Evolutionary conservation across 2,329 filamentous ascomycete genomes (phyloP), one percentile per base, ranked within the genome.

Genomic region (Macrophomina pseudophaseolina): DNA sequence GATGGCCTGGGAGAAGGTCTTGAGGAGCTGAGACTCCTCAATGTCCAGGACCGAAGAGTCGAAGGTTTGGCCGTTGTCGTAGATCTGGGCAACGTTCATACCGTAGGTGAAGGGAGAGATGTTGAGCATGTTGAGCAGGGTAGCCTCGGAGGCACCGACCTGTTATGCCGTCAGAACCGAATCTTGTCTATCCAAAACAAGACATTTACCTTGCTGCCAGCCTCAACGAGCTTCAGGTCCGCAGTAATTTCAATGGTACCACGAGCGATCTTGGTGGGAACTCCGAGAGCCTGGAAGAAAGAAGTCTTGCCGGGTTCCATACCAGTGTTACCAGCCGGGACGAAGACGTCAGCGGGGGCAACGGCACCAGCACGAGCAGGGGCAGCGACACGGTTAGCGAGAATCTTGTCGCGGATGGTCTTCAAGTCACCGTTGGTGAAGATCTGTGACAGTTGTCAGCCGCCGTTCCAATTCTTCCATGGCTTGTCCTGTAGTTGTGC

Each of bases 301-400:
- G 95, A 98, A 80, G 95, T 99, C 92, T 99, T 99, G 84, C 96
- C 96, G 81, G 95, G 96, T 85, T 99, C 95, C 95, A 99, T 99
- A 86, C 95, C 95, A 79, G 95, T 99, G 91, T 99, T 99, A 85
- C 95, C 95, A 76, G 94, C 95, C 74, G 95, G 95, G 74, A 99
- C 83, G 87, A 85, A 99, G 81, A 99, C 95, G 83, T 99, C 96
- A 79, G 81, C 84, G 74, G 96, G 95, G 74, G 95, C 96, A 76
- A 99, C 79, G 79, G 96, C 95, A 90, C 96, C 96, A 78, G 95
- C 94, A 92, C 95, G 93, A 76, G 95, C 95, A 72, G 95, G 95
- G 73, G 95, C 95, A 75, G 94, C 94, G 80, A 99, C 94, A 87
- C 93, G 94, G 91, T 99, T 99, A 84, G 88, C 81, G 70, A 99